Conservation (phyloP, 352 stramenopile genomes). For the Phytophthora colocasiae region DNA sequence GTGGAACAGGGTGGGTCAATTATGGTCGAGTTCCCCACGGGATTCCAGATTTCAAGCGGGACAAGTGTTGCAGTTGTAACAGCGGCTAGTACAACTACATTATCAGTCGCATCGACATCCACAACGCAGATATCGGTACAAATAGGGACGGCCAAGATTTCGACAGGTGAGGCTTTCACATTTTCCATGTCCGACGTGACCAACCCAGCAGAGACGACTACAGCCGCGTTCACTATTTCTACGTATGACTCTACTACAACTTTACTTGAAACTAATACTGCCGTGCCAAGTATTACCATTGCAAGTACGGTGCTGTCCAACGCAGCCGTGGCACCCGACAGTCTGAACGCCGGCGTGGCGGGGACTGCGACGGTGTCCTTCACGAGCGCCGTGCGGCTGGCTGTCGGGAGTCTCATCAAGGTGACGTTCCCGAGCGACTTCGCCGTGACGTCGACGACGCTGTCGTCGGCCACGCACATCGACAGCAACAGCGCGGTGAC, state of each 20-base stretch:
- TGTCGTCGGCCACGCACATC: too few species aligned
- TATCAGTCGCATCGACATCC: slow-evolving; percentile 31
- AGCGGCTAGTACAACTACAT: slow-evolving; percentile 31
- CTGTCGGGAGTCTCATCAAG: slow-evolving; percentile 42
- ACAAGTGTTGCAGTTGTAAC: slow-evolving; percentile 21
- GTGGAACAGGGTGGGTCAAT: slow-evolving; percentile 33
- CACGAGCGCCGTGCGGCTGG: slow-evolving; percentile 44
- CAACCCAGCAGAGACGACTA: slow-evolving; percentile 40
- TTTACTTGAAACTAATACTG: slow-evolving; percentile 15
- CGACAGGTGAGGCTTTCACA: slow-evolving; percentile 21
- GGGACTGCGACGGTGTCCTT: slow-evolving; percentile 43
- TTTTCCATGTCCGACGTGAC: slow-evolving; percentile 43
- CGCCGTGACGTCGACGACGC: slow-evolving; percentile 25
- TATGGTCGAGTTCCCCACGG: slow-evolving; percentile 39
- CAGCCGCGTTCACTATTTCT: slow-evolving; percentile 25
- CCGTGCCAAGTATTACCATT: slow-evolving; percentile 22
- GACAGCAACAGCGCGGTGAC: too few species aligned
- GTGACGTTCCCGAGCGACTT: slow-evolving; percentile 53
- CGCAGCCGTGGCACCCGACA: slow-evolving; percentile 33
- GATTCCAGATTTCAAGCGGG: slow-evolving; percentile 33
- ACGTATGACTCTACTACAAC: slow-evolving; percentile 28
- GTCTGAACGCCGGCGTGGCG: slow-evolving; percentile 35
- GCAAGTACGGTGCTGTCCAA: slow-evolving; percentile 13
- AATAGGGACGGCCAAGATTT: slow-evolving; percentile 32
- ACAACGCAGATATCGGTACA: slow-evolving; percentile 25